Percentiles rank a stretch among this genome's conserved stretches.
Evolutionary conservation across 805 yeast species (phyloP).

Genomic region (Ogataea ganodermae): DNA sequence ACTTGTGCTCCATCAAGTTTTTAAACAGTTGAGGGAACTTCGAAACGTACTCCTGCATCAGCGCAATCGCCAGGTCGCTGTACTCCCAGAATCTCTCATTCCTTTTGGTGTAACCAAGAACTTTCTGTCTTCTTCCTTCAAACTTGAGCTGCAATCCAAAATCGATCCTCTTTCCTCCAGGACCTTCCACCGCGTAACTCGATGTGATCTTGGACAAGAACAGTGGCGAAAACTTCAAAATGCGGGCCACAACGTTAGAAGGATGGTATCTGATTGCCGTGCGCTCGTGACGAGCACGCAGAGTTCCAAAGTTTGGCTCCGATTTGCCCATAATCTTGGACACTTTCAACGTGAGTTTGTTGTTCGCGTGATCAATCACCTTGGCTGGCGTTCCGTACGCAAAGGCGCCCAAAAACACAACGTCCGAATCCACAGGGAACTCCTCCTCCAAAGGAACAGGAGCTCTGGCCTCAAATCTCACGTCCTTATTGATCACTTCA

Average conservation of each 20-base stretch:
- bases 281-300: slow-evolving; percentile 58
- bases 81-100: slow-evolving; percentile 75
- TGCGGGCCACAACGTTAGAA: slow-evolving; percentile 62
- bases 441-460: slow-evolving; percentile 81
- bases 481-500: slow-evolving; percentile 69
- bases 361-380: slow-evolving; percentile 56
- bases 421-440: slow-evolving; percentile 71
- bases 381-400: slow-evolving; percentile 84
- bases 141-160: slow-evolving; percentile 85
- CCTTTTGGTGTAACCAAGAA: slow-evolving; percentile 80
- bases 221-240: slow-evolving; percentile 57
- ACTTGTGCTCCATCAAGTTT: slow-evolving; percentile 27
- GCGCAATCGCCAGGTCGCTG: slow-evolving; percentile 69
- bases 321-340: slow-evolving; percentile 45
- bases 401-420: slow-evolving; percentile 78
- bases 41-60: slow-evolving; percentile 60
- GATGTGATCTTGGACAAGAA: slow-evolving; percentile 80
- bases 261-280: slow-evolving; percentile 61
- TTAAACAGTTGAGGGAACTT: slow-evolving; percentile 65
- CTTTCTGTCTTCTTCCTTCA: slow-evolving; percentile 78
- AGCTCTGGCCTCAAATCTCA: slow-evolving; percentile 67
- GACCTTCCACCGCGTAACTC: slow-evolving; percentile 59
- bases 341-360: slow-evolving; percentile 52
- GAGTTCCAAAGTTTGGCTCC: slow-evolving; percentile 69
- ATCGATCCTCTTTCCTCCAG: slow-evolving; percentile 54